Percentiles rank a stretch among this genome's conserved stretches.
These are phyloP conservation scores for Nitzschia putrida DNA, from an alignment of 108 stramenopile genomes.

Conservation along the genomic window DNA sequence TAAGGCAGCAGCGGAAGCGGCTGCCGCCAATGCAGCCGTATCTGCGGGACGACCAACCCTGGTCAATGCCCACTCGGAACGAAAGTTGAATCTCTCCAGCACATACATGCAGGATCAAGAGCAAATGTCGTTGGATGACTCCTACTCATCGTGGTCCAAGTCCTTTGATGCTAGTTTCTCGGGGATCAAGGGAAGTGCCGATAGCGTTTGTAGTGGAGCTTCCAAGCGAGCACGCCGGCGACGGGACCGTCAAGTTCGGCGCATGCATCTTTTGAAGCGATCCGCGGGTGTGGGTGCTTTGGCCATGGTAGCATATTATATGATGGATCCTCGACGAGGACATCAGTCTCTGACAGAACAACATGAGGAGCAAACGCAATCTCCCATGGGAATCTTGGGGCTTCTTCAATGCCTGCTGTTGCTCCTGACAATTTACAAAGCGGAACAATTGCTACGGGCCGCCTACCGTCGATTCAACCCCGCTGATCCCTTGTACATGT, in stretches of 20 bases:
- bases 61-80: conserved; percentile 1
- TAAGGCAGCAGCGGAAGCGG: conserved; percentile 40
- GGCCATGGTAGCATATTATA: conserved; percentile 30
- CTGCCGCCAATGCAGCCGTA: conserved; percentile 42
- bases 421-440: conserved; percentile 33
- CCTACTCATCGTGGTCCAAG: conserved; percentile 41
- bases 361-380: conserved; percentile 16
- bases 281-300: conserved; percentile 18
- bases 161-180: conserved; percentile 45
- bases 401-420: conserved; percentile 36
- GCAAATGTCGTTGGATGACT: conserved; percentile 41
- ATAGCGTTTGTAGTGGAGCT: conserved; percentile 29
- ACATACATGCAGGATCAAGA: not conserved
- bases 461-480: not conserved
- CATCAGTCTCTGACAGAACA: not conserved
- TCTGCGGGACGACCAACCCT: conserved; percentile 3
- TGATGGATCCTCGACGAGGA: conserved; percentile 26
- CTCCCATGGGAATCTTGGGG: conserved; percentile 41
- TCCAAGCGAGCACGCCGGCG: conserved; percentile 32
- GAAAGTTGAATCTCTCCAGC: not conserved
- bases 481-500: conserved; percentile 1
- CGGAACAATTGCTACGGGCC: conserved; percentile 25
- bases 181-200: not conserved
- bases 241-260: conserved; percentile 32
- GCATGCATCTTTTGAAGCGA: conserved; percentile 30